Evolutionary conservation across 805 yeast species (phyloP), one percentile per base, ranked within the genome.

Genomic region (Monosporozyma siamensis): DNA sequence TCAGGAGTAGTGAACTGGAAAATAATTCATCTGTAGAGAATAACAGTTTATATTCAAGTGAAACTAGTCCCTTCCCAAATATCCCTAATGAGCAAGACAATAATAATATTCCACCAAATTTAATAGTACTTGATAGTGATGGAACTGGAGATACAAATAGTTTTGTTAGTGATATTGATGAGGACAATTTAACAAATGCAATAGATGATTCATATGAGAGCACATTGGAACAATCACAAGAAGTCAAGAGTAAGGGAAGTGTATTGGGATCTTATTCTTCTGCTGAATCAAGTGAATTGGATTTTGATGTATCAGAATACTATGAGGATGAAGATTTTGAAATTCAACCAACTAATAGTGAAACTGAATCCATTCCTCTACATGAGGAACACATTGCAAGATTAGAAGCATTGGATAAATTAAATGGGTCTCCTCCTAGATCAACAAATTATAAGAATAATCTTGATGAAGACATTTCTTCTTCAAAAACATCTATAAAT

Each of bases 311-410:
- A 10, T 37, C 42, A 6, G 44, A 46, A 22, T 38, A 46, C 21
- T 27, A 47, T 22, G 45, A 46, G 32, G 45, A 42, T 23, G 38
- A 39, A 6, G 39, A 34, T 7, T 40, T 44, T 15, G 34, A n/a
- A n/a, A n/a, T n/a, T n/a, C n/a, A n/a, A n/a, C n/a, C n/a, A n/a
- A n/a, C n/a, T 4, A 34, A 39, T 31, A 14, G 12, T 34, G 18
- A 10, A n/a, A 38, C 34, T 24, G 38, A 38, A 24, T 49, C 49
- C 40, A 22, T 49, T 25, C 53, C 50, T 34, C 34, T 44, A 12
- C 48, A 46, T 15, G 54, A 50, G 7, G 50, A 44, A 21, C 52
- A 52, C n/a, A 22, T 41, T 15, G 48, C 44, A 24, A 48, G 53
- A 34, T 40, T 43, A 17, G 44, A 41, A 40, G 44, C 55, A 1